Conservation (phyloP, 805 yeast species). For the Saccharomycopsis guyanensis region DNA sequence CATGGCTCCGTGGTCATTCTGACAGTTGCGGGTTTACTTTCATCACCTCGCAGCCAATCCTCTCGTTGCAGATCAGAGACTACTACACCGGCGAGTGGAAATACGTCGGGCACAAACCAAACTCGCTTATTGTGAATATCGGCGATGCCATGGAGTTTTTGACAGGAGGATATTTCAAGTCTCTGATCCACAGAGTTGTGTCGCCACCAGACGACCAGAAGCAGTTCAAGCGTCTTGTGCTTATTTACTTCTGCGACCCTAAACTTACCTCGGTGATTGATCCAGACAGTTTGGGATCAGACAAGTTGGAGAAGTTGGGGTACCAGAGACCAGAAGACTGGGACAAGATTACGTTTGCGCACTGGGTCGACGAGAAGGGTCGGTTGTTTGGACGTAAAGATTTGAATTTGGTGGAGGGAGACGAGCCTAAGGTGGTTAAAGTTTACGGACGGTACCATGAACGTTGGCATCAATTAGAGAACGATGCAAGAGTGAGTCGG, state of each 20-base stretch:
- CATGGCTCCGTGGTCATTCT: slow-evolving; percentile 39
- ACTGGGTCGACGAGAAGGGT: slow-evolving; percentile 28
- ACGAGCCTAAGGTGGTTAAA: slow-evolving; percentile 1
- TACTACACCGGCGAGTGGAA: slow-evolving; percentile 32
- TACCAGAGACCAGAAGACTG: slow-evolving; percentile 26
- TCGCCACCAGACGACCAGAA: slow-evolving; percentile 29
- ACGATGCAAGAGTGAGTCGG: too few relatives aligned
- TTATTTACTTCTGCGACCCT: slow-evolving; percentile 29
- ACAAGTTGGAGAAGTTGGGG: slow-evolving; percentile 25
- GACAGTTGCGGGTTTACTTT: slow-evolving; percentile 33
- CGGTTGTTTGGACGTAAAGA: slow-evolving; percentile 19
- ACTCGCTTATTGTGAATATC: slow-evolving; percentile 33
- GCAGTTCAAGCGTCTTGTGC: slow-evolving; percentile 25
- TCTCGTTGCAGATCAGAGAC: slow-evolving; percentile 33
- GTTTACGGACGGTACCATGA: slow-evolving; percentile 7
- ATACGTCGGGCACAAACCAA: slow-evolving; percentile 33
- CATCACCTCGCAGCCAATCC: slow-evolving; percentile 34
- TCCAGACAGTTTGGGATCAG: slow-evolving; percentile 27
- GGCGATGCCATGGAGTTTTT: slow-evolving; percentile 36
- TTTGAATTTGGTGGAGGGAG: slow-evolving; percentile 3
- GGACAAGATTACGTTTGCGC: slow-evolving; percentile 28
- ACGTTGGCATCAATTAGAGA: slow-evolving; percentile 7
- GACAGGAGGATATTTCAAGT: slow-evolving; percentile 30
- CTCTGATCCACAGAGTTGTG: slow-evolving; percentile 29
- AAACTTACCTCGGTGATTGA: slow-evolving; percentile 25